Percentiles rank a stretch among this genome's conserved stretches.
Evolutionary conservation across 1,139 yeast genomes (phyloP).

Genomic region (Sugiyamaella japonica): DNA sequence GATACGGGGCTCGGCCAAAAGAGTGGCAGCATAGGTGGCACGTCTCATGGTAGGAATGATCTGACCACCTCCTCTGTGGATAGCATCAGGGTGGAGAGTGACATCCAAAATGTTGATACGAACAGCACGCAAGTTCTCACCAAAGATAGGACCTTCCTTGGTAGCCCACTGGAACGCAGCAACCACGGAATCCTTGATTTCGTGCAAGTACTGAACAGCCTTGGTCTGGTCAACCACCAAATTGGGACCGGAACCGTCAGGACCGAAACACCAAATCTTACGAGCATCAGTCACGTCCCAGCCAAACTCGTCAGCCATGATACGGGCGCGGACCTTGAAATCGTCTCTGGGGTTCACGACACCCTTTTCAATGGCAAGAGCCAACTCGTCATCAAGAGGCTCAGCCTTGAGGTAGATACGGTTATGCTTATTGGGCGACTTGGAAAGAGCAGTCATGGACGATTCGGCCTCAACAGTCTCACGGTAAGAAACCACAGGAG

Average conservation of each 20-base stretch:
- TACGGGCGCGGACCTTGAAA: constrained; percentile 98
- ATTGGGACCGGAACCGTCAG: constrained; percentile 99
- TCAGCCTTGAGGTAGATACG: constrained; percentile 98
- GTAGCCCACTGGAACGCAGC: constrained; percentile 99
- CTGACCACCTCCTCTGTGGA: constrained; percentile 99
- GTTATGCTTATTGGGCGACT: constrained; percentile 99
- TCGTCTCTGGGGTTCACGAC: constrained; percentile 94
- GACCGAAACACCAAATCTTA: constrained; percentile 99
- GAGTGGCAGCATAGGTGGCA: constrained; percentile 97
- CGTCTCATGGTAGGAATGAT: constrained; percentile 99
- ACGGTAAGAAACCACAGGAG: constrained; percentile 98
- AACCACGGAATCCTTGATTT: constrained; percentile 99
- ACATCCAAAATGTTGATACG: constrained; percentile 99
- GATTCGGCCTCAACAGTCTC: constrained; percentile 96
- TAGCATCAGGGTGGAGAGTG: constrained; percentile 99
- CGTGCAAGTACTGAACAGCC: constrained; percentile 99
- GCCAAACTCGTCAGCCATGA: constrained; percentile 97
- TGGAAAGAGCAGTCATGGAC: constrained; percentile 93
- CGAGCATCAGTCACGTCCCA: constrained; percentile 99
- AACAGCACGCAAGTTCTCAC: constrained; percentile 94
- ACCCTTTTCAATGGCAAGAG: constrained; percentile 91
- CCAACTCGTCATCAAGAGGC: constrained; percentile 92
- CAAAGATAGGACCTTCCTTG: constrained; percentile 98
- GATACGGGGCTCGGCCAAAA: constrained; percentile 97
- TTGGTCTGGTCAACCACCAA: constrained; percentile 99